Conservation (phyloP, 2,329 filamentous ascomycete species). For the Pseudogymnoascus sp. region DNA sequence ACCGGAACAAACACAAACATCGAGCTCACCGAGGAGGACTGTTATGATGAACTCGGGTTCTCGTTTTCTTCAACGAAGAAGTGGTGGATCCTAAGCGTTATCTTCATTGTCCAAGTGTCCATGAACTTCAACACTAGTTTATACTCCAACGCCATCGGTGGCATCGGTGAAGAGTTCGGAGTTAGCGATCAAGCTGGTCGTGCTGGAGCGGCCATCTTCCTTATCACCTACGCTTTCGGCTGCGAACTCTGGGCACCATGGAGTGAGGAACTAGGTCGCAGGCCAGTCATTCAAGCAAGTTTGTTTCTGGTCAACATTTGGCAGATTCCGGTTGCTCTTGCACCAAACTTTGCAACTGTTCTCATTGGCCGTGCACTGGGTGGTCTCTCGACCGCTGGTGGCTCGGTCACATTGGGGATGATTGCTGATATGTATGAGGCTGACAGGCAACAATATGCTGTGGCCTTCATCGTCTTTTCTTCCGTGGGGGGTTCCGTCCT, state of each 20-base stretch:
- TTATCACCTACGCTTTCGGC: constrained; percentile 74
- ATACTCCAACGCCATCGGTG: constrained; percentile 59
- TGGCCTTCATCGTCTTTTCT: constrained; percentile 69
- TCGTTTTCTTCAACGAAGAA: constrained; percentile 54
- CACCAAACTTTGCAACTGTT: constrained; percentile 62
- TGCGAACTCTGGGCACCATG: constrained; percentile 85
- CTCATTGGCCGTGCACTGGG: constrained; percentile 63
- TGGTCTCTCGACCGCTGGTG: constrained; percentile 62
- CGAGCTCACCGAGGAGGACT: constrained; percentile 47
- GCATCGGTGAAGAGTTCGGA: constrained; percentile 57
- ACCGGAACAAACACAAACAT: constrained; percentile 14
- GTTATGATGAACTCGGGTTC: constrained; percentile 58
- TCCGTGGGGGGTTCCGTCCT: constrained; percentile 70
- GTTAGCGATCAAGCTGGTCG: constrained; percentile 62
- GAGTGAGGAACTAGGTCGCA: constrained; percentile 75
- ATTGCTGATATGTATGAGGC: constrained; percentile 66
- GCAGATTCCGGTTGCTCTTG: constrained; percentile 63
- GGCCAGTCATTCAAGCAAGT: constrained; percentile 64
- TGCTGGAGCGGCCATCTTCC: constrained; percentile 67
- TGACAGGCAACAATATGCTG: constrained; percentile 64
- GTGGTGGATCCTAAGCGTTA: constrained; percentile 64
- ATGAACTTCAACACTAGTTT: constrained; percentile 75
- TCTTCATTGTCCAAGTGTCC: constrained; percentile 65
- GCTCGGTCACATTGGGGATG: constrained; percentile 67
- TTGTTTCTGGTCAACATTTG: constrained; percentile 71